Percentiles rank a stretch among this genome's conserved stretches.
phyloP scores from a whole-genome alignment of 2,329 filamentous ascomycete genomes.

The Colletotrichum orbiculare region DNA sequence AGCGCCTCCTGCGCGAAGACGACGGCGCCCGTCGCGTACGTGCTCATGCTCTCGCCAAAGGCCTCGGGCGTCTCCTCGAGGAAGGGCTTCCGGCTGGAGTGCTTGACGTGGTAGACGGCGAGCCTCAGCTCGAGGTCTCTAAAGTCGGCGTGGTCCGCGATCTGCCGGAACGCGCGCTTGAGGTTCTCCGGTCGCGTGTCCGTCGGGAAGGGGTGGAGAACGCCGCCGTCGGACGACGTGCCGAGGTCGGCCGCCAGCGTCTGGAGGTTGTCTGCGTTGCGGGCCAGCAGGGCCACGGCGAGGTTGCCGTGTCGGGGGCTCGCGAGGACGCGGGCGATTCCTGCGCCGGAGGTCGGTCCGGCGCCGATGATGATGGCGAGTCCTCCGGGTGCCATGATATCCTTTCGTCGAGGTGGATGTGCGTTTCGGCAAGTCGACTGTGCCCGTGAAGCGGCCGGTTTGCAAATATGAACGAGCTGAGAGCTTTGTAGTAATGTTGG shows the following conservation, averaged over 20 bases:
- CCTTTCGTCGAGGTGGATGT: not conserved
- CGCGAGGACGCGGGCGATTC: constrained; percentile 66
- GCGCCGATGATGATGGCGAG: constrained; percentile 64
- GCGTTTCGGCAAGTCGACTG: no score
- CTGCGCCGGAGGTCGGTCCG: constrained; percentile 61
- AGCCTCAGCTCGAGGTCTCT: constrained; percentile 60
- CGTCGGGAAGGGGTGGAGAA: constrained; percentile 63
- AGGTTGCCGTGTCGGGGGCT: constrained; percentile 62
- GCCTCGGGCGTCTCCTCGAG: constrained; percentile 62
- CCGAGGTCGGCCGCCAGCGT: constrained; percentile 54
- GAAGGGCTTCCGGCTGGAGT: constrained; percentile 65
- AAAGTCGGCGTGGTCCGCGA: constrained; percentile 60
- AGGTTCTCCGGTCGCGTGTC: constrained; percentile 61
- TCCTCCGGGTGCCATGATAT: constrained; percentile 56
- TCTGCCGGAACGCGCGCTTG: constrained; percentile 58
- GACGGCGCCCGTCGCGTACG: constrained; percentile 66
- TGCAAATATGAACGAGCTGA: not conserved
- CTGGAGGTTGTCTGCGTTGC: constrained; percentile 56
- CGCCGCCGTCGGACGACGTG: constrained; percentile 52
- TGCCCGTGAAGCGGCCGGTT: not conserved
- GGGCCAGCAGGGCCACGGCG: constrained; percentile 64
- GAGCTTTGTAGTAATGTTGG: not conserved
- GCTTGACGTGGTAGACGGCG: constrained; percentile 67
- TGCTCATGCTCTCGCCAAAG: constrained; percentile 59
- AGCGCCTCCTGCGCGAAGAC: constrained; percentile 64